Conservation (phyloP, 805 yeast species). For the Lachancea sp. region DNA sequence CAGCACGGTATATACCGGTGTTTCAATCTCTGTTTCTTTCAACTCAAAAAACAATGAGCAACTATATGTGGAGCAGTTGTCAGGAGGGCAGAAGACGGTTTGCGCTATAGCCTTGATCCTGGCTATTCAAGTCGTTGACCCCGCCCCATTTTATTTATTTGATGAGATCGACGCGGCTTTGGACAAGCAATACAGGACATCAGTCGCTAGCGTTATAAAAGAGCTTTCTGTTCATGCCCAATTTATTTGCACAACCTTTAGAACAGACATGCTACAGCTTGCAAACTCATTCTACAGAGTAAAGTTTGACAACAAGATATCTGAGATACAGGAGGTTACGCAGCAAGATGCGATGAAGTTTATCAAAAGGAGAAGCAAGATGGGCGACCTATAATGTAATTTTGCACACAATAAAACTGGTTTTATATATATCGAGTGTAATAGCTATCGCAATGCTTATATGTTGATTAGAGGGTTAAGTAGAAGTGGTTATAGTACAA, state of each 20-base stretch:
- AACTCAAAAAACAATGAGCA: conserved; percentile 82
- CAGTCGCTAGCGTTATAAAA: conserved; percentile 74
- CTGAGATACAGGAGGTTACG: conserved; percentile 65
- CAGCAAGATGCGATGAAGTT: conserved; percentile 74
- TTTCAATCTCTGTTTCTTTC: conserved; percentile 82
- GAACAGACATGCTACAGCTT: conserved; percentile 84
- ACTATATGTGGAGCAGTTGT: conserved; percentile 78
- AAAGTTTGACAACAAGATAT: conserved; percentile 71
- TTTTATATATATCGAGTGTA: background rate
- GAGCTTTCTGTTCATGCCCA: conserved; percentile 67
- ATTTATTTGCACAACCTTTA: conserved; percentile 92
- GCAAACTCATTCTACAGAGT: conserved; percentile 89
- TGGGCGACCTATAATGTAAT: conserved; percentile 7
- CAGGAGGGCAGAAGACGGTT: conserved; percentile 96
- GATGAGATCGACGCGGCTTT: conserved; percentile 96
- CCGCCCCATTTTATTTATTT: conserved; percentile 93
- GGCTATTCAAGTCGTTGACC: conserved; percentile 92
- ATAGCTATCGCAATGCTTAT: background rate
- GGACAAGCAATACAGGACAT: conserved; percentile 83
- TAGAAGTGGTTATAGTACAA: background rate
- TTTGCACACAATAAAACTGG: background rate
- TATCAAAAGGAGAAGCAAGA: conserved; percentile 51
- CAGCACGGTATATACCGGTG: conserved; percentile 56
- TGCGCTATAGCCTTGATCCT: conserved; percentile 91
- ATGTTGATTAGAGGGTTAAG: background rate